A percentile compares a stretch with the other conserved stretches of the same genome.
phyloP scores from a whole-genome alignment of 805 yeast genomes.

The Wickerhamomyces alni region DNA sequence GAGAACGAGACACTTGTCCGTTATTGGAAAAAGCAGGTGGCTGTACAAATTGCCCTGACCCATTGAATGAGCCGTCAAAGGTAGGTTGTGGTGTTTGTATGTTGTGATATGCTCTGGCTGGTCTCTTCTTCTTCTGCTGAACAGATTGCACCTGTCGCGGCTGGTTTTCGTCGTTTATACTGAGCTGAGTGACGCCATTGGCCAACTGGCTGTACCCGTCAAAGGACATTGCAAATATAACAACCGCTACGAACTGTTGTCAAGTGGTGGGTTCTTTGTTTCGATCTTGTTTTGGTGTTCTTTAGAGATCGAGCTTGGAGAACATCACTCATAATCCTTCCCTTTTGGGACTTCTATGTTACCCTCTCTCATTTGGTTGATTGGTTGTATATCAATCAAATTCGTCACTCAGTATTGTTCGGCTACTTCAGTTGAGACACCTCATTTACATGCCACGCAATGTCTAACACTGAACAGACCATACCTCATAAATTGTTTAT shows the following conservation, averaged over 20 bases:
- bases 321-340: too few relatives aligned
- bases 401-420: too few relatives aligned
- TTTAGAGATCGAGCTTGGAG: too few relatives aligned
- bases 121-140: constrained; percentile 15
- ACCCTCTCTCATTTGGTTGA: too few relatives aligned
- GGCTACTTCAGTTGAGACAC: too few relatives aligned
- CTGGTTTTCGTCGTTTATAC: not conserved
- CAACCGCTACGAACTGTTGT: not conserved
- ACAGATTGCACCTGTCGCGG: constrained; percentile 10
- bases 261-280: not conserved
- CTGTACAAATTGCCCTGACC: not conserved
- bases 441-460: too few relatives aligned
- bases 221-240: not conserved
- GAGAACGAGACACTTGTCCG: not conserved
- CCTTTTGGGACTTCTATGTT: too few relatives aligned
- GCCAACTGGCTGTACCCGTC: constrained; percentile 6
- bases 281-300: not conserved
- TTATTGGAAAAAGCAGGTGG: too few relatives aligned
- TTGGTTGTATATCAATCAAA: too few relatives aligned
- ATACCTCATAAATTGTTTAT: too few relatives aligned
- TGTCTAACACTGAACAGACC: too few relatives aligned
- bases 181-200: constrained; percentile 5
- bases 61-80: not conserved
- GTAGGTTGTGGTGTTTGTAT: not conserved
- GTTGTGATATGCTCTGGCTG: constrained; percentile 21